Conservation (phyloP, 1,284 basidiomycete genomes). For the Inonotus hispidus region DNA sequence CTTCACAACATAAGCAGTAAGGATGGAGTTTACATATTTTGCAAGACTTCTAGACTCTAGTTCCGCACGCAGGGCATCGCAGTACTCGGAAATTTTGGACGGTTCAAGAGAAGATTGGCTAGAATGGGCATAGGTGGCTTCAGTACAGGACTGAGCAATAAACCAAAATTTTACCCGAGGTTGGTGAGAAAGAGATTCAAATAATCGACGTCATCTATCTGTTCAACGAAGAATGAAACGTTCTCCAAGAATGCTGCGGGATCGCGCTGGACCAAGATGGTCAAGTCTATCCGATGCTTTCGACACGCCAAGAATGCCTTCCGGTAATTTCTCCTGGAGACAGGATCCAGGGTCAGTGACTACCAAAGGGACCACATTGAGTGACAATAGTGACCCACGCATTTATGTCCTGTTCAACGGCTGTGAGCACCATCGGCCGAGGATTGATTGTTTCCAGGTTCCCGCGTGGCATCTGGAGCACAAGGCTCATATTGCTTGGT, state of each 20-base stretch:
- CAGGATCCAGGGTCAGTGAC: slow-evolving; percentile 1
- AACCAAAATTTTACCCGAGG: slow-evolving; percentile 55
- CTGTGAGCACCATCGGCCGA: slow-evolving; percentile 83
- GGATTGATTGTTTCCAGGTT: slow-evolving; percentile 97
- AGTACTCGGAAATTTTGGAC: slow-evolving; percentile 65
- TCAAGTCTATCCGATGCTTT: slow-evolving; percentile 91
- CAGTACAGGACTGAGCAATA: neutral
- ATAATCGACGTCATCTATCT: slow-evolving; percentile 87
- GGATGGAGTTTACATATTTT: slow-evolving; percentile 84
- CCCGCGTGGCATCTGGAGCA: slow-evolving; percentile 97
- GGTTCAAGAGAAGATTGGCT: slow-evolving; percentile 55
- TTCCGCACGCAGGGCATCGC: slow-evolving; percentile 72
- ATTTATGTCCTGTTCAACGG: slow-evolving; percentile 70
- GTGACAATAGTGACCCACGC: slow-evolving; percentile 41
- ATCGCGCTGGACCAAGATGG: slow-evolving; percentile 81
- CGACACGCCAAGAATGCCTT: slow-evolving; percentile 89
- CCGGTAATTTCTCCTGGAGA: slow-evolving; percentile 59
- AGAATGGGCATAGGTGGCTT: slow-evolving; percentile 2
- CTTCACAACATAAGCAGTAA: slow-evolving; percentile 93
- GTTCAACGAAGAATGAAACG: slow-evolving; percentile 70
- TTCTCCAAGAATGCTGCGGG: slow-evolving; percentile 60
- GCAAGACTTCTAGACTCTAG: slow-evolving; percentile 70
- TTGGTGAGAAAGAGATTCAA: slow-evolving; percentile 90
- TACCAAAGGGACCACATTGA: neutral
- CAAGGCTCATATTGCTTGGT: slow-evolving; percentile 82